These are phyloP conservation scores for Trichocladium uniseriatum DNA, from an alignment of 495 filamentous ascomycete species.

Conservation along the genomic window DNA sequence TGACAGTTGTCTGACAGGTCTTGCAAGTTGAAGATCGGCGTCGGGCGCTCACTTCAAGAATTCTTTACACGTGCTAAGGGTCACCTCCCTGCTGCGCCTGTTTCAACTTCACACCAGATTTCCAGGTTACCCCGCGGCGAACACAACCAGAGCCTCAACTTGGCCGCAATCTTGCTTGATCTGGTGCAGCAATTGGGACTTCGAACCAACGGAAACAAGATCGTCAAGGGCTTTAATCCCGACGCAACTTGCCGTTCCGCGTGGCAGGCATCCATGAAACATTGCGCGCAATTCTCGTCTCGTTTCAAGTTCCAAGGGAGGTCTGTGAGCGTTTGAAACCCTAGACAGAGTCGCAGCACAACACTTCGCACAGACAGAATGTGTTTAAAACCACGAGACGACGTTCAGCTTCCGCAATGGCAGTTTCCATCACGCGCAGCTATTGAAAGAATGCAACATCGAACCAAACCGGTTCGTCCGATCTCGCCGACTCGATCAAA, in stretches of 20 bases:
- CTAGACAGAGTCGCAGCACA: constrained; percentile 8
- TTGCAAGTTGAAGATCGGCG: too few relatives aligned
- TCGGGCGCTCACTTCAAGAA: too few relatives aligned
- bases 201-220: constrained; percentile 2
- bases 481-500: neutral
- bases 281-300: constrained; percentile 4
- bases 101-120: too few relatives aligned
- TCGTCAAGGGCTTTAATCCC: neutral
- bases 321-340: constrained; percentile 9
- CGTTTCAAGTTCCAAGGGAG: constrained; percentile 13
- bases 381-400: too few relatives aligned
- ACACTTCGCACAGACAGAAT: neutral
- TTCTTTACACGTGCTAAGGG: too few relatives aligned
- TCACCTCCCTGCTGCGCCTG: too few relatives aligned
- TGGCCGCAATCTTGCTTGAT: too few relatives aligned
- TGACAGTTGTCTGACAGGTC: too few relatives aligned
- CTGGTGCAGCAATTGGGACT: too few relatives aligned
- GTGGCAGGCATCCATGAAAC: constrained; percentile 2
- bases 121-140: too few relatives aligned
- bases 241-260: neutral
- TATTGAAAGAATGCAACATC: neutral
- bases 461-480: neutral
- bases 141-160: too few relatives aligned
- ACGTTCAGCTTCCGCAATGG: too few relatives aligned
- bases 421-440: neutral